A percentile compares a stretch with the other conserved stretches of the same genome.
phyloP scores from a whole-genome alignment of 768 basidiomycete species.

The Suillus luteus region DNA sequence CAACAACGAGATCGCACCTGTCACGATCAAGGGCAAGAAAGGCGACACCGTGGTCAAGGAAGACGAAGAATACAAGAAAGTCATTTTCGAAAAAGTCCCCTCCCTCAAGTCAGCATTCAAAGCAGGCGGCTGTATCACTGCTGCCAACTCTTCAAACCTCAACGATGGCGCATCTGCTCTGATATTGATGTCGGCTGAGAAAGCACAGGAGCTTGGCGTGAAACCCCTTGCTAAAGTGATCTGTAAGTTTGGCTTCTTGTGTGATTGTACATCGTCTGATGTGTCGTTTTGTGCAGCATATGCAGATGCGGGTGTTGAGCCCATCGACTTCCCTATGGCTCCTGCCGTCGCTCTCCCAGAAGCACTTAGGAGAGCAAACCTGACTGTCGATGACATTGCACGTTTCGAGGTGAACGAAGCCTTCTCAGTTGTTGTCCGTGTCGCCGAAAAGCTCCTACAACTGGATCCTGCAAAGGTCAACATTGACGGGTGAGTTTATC shows the following conservation, averaged over 20 bases:
- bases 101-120: conserved; percentile 88
- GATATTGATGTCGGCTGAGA: conserved; percentile 92
- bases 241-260: conserved; percentile 56
- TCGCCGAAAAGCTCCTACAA: conserved; percentile 87
- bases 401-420: conserved; percentile 98
- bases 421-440: conserved; percentile 91
- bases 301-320: conserved; percentile 95
- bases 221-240: conserved; percentile 91
- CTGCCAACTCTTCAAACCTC: conserved; percentile 93
- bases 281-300: conserved; percentile 57
- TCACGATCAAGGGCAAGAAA: conserved; percentile 93
- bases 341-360: conserved; percentile 89
- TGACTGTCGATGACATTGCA: conserved; percentile 84
- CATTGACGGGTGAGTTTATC: conserved; percentile 66
- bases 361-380: conserved; percentile 84
- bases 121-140: conserved; percentile 86
- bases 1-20: conserved; percentile 83
- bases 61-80: conserved; percentile 98
- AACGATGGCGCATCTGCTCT: conserved; percentile 97
- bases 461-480: conserved; percentile 91
- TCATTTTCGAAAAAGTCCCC: conserved; percentile 93
- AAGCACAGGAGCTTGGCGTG: conserved; percentile 86
- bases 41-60: conserved; percentile 87
- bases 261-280: not conserved
- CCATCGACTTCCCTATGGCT: conserved; percentile 95